Evolutionary conservation across 768 basidiomycete species (phyloP).

Genomic region (Heimioporus sp.): DNA sequence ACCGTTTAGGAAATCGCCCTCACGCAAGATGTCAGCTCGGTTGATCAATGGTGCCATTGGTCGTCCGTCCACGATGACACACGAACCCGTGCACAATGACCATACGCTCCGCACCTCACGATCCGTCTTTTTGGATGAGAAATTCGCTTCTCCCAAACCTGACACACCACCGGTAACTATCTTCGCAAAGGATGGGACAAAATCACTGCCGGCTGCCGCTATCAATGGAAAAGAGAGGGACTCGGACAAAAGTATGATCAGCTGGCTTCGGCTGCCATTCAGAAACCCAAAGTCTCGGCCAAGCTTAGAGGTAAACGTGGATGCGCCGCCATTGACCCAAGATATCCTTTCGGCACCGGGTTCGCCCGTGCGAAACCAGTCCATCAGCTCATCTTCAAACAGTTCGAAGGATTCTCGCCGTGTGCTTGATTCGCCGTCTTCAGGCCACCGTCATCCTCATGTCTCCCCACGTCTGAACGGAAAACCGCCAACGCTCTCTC

Average conservation of each 20-base stretch:
- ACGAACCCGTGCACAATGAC: slow-evolving; percentile 15
- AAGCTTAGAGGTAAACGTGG: slow-evolving; percentile 16
- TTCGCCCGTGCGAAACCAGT: slow-evolving; percentile 23
- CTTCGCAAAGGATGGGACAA: slow-evolving; percentile 20
- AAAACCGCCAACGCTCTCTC: slow-evolving; percentile 8
- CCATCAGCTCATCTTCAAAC: slow-evolving; percentile 17
- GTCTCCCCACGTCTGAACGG: slow-evolving; percentile 13
- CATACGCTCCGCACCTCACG: slow-evolving; percentile 22
- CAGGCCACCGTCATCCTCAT: slow-evolving; percentile 4
- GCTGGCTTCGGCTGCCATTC: slow-evolving; percentile 30
- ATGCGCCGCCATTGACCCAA: slow-evolving; percentile 13
- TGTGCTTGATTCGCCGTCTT: slow-evolving; percentile 16
- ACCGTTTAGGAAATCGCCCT: slow-evolving; percentile 15
- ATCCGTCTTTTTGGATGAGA: slow-evolving; percentile 22
- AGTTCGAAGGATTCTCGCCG: slow-evolving; percentile 27
- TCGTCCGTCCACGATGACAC: slow-evolving; percentile 13
- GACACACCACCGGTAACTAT: slow-evolving; percentile 11
- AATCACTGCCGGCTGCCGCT: slow-evolving; percentile 31
- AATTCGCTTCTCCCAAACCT: slow-evolving; percentile 14
- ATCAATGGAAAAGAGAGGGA: slow-evolving; percentile 34
- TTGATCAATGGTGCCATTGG: slow-evolving; percentile 15
- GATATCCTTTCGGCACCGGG: slow-evolving; percentile 7
- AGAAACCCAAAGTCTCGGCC: slow-evolving; percentile 23
- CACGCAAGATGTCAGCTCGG: slow-evolving; percentile 21
- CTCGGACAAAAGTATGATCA: slow-evolving; percentile 38